Conservation (phyloP, 345 rosid species). For the Excoecaria cochinchinensis region DNA sequence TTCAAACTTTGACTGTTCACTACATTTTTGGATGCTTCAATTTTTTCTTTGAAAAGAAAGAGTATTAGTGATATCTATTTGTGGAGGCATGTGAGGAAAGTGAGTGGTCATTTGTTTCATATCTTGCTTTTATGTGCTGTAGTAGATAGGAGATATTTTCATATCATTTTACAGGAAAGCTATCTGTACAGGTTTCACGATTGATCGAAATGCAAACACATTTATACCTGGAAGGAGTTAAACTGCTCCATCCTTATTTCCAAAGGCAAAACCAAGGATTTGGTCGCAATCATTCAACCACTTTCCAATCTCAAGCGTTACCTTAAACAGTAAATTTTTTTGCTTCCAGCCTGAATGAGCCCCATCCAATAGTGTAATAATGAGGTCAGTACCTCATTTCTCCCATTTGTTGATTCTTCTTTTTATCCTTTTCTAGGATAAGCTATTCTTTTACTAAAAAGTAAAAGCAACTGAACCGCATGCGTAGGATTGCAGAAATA, state of each 20-base stretch:
- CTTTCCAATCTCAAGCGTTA: slow-evolving; percentile 9
- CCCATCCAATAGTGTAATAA: neutral
- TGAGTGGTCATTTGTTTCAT: neutral
- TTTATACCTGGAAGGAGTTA: slow-evolving; percentile 71
- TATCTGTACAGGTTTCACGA: slow-evolving; percentile 65
- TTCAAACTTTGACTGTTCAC: slow-evolving; percentile 8
- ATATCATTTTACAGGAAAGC: slow-evolving; percentile 10
- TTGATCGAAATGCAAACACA: slow-evolving; percentile 92
- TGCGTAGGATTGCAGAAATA: neutral
- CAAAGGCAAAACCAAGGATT: slow-evolving; percentile 31
- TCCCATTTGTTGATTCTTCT: neutral
- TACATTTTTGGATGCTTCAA: neutral
- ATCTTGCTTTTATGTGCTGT: neutral
- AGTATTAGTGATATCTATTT: neutral
- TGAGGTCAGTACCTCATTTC: neutral
- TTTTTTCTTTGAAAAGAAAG: neutral
- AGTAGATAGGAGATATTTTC: neutral
- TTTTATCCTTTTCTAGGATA: neutral
- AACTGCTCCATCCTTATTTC: slow-evolving; percentile 64
- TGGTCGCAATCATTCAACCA: slow-evolving; percentile 8
- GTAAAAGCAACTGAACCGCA: neutral
- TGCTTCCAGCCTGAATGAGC: neutral
- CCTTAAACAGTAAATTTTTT: neutral
- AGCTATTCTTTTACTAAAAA: neutral
- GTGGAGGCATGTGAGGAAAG: neutral